These are phyloP conservation scores for Cryptosporidium sp. DNA, from an alignment of 169 alveolate species.

Conservation along the genomic window DNA sequence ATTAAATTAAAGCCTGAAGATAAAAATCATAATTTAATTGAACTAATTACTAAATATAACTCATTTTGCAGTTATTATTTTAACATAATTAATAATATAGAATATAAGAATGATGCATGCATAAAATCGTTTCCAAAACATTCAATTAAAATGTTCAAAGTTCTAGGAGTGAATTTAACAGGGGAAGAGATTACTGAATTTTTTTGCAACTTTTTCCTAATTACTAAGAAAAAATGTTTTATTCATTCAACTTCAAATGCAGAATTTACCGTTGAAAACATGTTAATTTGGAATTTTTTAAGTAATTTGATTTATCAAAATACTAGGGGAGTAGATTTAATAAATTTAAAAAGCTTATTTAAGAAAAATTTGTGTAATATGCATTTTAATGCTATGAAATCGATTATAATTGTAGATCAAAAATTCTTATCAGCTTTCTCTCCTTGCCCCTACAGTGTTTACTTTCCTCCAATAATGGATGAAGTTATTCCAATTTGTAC, in stretches of 20 bases:
- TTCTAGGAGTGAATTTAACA: background rate
- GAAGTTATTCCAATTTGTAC: conserved; percentile 47
- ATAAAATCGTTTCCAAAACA: background rate
- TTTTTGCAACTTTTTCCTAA: background rate
- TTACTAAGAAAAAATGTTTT: background rate
- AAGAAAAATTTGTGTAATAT: background rate
- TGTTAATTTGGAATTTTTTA: background rate
- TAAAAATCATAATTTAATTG: background rate
- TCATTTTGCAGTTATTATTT: background rate
- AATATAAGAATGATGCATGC: background rate
- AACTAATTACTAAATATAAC: background rate
- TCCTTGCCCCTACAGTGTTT: background rate
- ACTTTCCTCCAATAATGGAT: conserved; percentile 34
- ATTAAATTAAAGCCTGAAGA: background rate
- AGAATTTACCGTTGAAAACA: background rate
- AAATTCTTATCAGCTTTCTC: background rate
- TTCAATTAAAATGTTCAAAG: background rate
- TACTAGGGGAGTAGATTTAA: background rate
- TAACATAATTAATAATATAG: background rate
- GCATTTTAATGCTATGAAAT: conserved; percentile 3
- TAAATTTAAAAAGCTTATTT: background rate
- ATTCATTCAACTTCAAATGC: background rate
- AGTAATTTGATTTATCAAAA: background rate
- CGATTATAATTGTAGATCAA: background rate
- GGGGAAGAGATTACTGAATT: background rate